Evolutionary conservation across 2,329 filamentous ascomycete genomes (phyloP).

Genomic region (Ceratocystis cubensis): DNA sequence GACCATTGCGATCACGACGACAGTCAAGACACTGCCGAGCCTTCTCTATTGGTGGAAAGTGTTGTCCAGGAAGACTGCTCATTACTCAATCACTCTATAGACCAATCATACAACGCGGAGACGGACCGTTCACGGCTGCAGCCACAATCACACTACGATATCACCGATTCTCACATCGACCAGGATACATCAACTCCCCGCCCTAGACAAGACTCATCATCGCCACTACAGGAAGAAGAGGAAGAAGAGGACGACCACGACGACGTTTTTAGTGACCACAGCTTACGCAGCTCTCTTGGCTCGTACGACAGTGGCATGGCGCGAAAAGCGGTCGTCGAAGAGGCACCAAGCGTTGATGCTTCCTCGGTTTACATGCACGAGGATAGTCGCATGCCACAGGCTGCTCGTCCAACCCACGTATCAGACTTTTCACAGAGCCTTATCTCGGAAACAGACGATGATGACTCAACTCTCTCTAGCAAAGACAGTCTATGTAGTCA

Average conservation of each 20-base stretch:
- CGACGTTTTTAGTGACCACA: conserved; percentile 48
- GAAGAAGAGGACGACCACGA: conserved; percentile 30
- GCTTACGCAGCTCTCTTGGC: conserved; percentile 43
- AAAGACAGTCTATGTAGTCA: conserved; percentile 48
- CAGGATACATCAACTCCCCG: conserved; percentile 11
- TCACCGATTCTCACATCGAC: conserved; percentile 9
- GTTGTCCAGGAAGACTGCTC: conserved; percentile 14
- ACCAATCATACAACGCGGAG: conserved; percentile 19
- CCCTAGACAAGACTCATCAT: conserved; percentile 26
- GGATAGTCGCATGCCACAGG: conserved; percentile 24
- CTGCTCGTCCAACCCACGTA: conserved; percentile 33
- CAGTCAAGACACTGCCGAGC: not conserved
- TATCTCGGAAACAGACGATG: conserved; percentile 35
- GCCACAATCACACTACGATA: conserved; percentile 15
- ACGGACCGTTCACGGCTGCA: conserved; percentile 3
- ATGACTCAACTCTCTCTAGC: conserved; percentile 6
- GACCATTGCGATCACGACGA: not conserved
- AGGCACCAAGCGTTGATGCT: conserved; percentile 21
- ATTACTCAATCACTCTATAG: conserved; percentile 19
- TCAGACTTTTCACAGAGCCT: conserved; percentile 43
- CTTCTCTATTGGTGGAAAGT: conserved; percentile 6
- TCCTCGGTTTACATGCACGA: conserved; percentile 12
- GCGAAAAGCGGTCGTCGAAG: conserved; percentile 22
- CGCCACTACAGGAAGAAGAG: conserved; percentile 37
- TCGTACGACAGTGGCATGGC: conserved; percentile 34